A percentile compares a stretch with the other conserved stretches of the same genome.
These are phyloP conservation scores for Erythrobasidium hasegawianum DNA, from an alignment of 1,284 basidiomycete species.

Conservation along the genomic window DNA sequence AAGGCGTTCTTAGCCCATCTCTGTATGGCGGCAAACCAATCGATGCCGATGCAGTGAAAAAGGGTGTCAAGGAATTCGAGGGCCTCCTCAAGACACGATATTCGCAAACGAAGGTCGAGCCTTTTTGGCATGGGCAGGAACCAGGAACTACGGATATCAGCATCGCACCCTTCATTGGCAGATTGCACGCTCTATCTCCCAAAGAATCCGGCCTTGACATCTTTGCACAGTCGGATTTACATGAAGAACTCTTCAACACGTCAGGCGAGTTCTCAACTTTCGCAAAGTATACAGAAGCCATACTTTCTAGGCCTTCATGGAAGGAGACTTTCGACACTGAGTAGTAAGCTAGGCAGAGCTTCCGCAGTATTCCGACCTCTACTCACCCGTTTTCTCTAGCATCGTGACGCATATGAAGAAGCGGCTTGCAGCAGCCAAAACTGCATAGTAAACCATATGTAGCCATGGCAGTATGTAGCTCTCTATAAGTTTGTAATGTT, in stretches of 20 bases:
- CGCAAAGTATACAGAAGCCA: conserved; percentile 25
- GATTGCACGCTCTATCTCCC: not conserved
- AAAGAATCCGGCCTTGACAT: not conserved
- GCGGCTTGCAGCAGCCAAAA: too few relatives aligned
- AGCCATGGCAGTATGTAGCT: too few relatives aligned
- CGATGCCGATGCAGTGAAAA: not conserved
- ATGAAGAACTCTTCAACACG: conserved; percentile 1
- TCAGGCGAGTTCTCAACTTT: conserved; percentile 4
- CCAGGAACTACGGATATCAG: conserved; percentile 37
- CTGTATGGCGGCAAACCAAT: conserved; percentile 17
- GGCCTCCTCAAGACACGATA: conserved; percentile 26
- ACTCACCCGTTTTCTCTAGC: too few relatives aligned
- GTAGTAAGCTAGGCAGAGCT: conserved; percentile 23
- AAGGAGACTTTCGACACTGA: conserved; percentile 11
- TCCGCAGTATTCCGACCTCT: too few relatives aligned
- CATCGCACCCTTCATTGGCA: conserved; percentile 38
- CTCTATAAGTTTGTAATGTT: too few relatives aligned
- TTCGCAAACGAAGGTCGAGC: conserved; percentile 8
- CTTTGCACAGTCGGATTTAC: not conserved
- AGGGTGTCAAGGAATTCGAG: conserved; percentile 37
- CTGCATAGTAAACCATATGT: too few relatives aligned
- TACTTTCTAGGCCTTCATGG: conserved; percentile 36
- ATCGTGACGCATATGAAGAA: too few relatives aligned
- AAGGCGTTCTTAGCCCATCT: not conserved
- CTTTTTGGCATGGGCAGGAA: conserved; percentile 38